A percentile compares a stretch with the other conserved stretches of the same genome.
Conservation (phyloP, 805 yeast genomes). For the Myxozyma udenii region DNA sequence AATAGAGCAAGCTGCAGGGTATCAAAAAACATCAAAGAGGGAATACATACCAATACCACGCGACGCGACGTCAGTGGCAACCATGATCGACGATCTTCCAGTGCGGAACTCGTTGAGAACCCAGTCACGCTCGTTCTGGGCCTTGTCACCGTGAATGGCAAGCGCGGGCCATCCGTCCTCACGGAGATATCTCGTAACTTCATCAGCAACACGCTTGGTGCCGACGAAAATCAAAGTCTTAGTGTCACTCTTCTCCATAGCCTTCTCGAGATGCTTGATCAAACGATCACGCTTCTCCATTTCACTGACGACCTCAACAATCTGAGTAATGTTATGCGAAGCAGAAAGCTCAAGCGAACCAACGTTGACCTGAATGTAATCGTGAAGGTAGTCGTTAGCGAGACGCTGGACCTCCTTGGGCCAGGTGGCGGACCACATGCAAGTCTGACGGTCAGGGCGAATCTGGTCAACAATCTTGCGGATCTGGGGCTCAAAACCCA, state of each 20-base stretch:
- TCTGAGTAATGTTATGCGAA: constrained; percentile 90
- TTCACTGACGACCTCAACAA: constrained; percentile 82
- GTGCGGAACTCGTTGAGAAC: constrained; percentile 86
- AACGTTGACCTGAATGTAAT: constrained; percentile 93
- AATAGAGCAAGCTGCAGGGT: not conserved
- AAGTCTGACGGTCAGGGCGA: constrained; percentile 98
- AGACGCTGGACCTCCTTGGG: constrained; percentile 95
- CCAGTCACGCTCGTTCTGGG: constrained; percentile 98
- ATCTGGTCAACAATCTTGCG: constrained; percentile 93
- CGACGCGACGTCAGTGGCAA: constrained; percentile 99
- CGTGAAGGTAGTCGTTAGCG: constrained; percentile 85
- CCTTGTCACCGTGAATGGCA: constrained; percentile 98
- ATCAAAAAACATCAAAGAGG: not conserved
- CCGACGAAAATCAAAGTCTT: constrained; percentile 88
- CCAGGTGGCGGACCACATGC: constrained; percentile 99
- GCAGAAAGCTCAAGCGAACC: constrained; percentile 94
- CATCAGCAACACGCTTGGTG: constrained; percentile 98
- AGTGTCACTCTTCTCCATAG: constrained; percentile 61
- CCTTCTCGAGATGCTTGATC: constrained; percentile 74
- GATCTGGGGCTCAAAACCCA: constrained; percentile 99
- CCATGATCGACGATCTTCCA: constrained; percentile 95
- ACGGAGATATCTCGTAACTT: constrained; percentile 84
- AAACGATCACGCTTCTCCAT: constrained; percentile 92
- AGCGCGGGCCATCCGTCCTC: constrained; percentile 98
- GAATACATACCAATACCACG: constrained; percentile 93